Evolutionary conservation across 345 rosid genomes (phyloP), one percentile per base, ranked within the genome.

Genomic region (Microcos paniculata): DNA sequence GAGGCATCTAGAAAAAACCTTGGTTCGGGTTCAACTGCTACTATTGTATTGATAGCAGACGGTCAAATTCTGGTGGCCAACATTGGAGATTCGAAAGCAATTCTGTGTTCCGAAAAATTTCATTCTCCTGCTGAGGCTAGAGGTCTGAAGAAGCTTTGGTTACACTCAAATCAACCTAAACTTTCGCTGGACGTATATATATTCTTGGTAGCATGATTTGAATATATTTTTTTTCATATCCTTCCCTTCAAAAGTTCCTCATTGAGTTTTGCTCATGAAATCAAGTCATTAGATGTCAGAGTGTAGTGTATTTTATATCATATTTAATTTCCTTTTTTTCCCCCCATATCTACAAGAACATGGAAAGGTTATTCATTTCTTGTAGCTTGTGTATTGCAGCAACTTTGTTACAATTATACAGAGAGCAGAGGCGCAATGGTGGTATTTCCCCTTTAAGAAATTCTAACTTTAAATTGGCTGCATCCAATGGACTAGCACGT

Each of bases 51-150:
- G 28, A 83, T 88, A n/a, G 98, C 89, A 56, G 97, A 92, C 75
- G 95, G 89, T 67, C 92, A 87, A 69, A 80, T 92, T 70, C 82
- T 94, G 86, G 98, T 87, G 72, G 97, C 97, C 71, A 94, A 90
- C 72, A 74, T 94, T 76, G 98, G 98, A 64, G 98, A 94, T 75
- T 94, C 98, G 28, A 94, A 94, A 87, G 98, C 98, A 52, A 82
- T 92, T 78, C 76, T 94, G 72, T 94, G 98, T 85, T 91, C 97
- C 28, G 92, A 94, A 84, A 87, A 82, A n/a, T 87, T 88, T 81
- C 91, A 83, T 81, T 87, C 94, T 66, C 92, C 95, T 33, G 87
- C 84, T 70, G 92, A 92, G 76, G 98, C 94, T 42, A 92, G 86
- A 91, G 97, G 98, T 94, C 48, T 53, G 86, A 76, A 73, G 57